Base-by-base conservation (phyloP, 2,329 filamentous ascomycete genomes). In the Diaporthe vexans region DNA sequence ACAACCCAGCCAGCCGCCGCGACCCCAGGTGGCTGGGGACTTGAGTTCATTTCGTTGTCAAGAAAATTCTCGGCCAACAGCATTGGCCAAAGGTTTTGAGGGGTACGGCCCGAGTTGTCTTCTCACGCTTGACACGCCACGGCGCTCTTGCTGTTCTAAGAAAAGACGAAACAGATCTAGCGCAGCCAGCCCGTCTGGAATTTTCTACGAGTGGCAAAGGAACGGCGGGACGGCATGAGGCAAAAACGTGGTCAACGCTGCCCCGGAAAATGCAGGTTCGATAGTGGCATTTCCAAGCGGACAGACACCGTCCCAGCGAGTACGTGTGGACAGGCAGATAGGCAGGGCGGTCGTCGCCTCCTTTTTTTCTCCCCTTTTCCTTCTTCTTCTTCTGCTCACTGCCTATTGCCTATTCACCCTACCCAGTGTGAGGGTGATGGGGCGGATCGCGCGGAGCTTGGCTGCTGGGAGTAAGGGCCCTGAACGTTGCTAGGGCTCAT, bases 151-250 rank as follows among this genome's bases (percentile, higher is more conserved):
- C 46, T 67, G 63, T 67, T 67, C 63, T 67, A 67, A 67, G 63
- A 67, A 67, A 52, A 71, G 48, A 61, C 56, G 56, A 61, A 61
- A 40, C 43, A 71, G 69, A 52, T 24, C 69, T 61, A 71, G 68
- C 68, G 40, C 37, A 59, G 2, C 54, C 68, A 37, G 40, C 24
- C 68, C 68, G 56, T 51, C 54, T 48, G 68, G 54, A 51, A 51
- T 48, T 51, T 58, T 57, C 40, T 26, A 37, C 40, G 26, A 26
- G 68, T 35, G 54, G 40, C 68, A 71, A 35, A 59, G 54, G 26
- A 51, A 51, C 19, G 43, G n/a, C 26, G 56, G 54, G 51, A 46
- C 63, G 29, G 68, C 68, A 61, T 61, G 56, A 71, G 54, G 68
- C 63, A 52, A 67, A 67, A 67, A 67, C 63, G 63, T 67, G 63